Evolutionary conservation across 2,329 filamentous ascomycete genomes (phyloP), one percentile per base, ranked within the genome.

Genomic region (Talaromyces albobiverticillius): DNA sequence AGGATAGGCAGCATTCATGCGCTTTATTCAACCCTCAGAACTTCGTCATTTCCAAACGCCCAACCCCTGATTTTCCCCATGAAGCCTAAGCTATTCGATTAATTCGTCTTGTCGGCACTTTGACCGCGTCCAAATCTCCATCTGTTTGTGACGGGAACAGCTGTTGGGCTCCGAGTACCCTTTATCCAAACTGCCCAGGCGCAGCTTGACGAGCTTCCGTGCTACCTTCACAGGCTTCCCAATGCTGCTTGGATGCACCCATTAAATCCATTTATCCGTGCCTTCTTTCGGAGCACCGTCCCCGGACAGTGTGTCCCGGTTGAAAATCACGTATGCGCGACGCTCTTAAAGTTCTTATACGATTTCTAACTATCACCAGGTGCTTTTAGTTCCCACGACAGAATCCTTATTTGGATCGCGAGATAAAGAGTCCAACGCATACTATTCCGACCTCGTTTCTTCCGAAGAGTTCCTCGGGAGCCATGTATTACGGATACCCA

Each of bases 231-330:
- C 59, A 68, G 68, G 67, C 66, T 65, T 65, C 72, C 70, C 71
- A 69, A 72, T 66, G 72, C 63, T 69, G 71, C 72, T 73, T 88
- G 87, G 85, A 96, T 96, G 92, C 92, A 92, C 87, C 90, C 94
- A 79, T 83, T 97, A 86, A 99, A 99, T 78, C 94, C 94, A 73
- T 97, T 96, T 78, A 83, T 99, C 75, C 87, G 89, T 81, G 91
- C 93, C 82, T 97, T 99, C 85, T 96, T 96, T 83, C 91, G 90
- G 80, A 97, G 91, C 83, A 86, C 90, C 73, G 83, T 96, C 70
- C 88, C 89, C 64, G 80, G 88, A 67, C 93, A 97, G 85, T 97
- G 94, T 80, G 84, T 87, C 60, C 92, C 94, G 53, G 83, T 91
- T 61, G 88, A 94, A 73, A 90, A 95, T 72, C 90, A 97, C 79